A percentile compares a stretch with the other conserved stretches of the same genome.
Conservation (phyloP, 2,329 filamentous ascomycete species). For the Colletotrichum orchidophilum region DNA sequence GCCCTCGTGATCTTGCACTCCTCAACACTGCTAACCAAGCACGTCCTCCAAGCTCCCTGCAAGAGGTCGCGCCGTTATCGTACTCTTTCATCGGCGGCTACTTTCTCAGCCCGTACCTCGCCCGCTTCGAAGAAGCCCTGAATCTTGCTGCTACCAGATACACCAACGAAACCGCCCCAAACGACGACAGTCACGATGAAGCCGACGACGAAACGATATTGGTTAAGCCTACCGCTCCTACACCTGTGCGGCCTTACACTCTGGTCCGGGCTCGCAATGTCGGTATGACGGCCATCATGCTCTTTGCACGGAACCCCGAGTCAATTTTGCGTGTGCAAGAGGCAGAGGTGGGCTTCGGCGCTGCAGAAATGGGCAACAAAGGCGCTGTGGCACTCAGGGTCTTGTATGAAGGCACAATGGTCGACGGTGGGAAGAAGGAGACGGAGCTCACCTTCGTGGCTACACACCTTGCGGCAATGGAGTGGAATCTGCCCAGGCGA, state of each 20-base stretch:
- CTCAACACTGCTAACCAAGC: neutral
- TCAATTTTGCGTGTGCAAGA: constrained; percentile 74
- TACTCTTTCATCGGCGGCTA: constrained; percentile 87
- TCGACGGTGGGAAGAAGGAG: constrained; percentile 42
- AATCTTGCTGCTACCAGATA: constrained; percentile 68
- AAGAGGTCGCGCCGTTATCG: constrained; percentile 88
- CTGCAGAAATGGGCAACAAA: constrained; percentile 94
- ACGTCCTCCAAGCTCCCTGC: constrained; percentile 70
- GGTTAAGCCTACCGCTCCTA: constrained; percentile 30
- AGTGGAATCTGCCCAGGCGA: constrained; percentile 76
- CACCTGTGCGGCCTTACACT: constrained; percentile 64
- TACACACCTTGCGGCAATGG: constrained; percentile 89
- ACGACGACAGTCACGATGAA: constrained; percentile 36
- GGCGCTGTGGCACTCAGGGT: constrained; percentile 85
- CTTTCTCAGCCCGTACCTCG: constrained; percentile 79
- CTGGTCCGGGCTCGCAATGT: constrained; percentile 78
- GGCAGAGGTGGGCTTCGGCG: constrained; percentile 85
- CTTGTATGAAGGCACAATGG: constrained; percentile 58
- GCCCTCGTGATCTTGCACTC: constrained; percentile 5
- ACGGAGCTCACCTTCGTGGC: constrained; percentile 85
- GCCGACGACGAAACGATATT: constrained; percentile 33
- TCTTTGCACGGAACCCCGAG: constrained; percentile 76
- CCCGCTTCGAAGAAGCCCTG: constrained; percentile 75
- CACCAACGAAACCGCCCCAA: constrained; percentile 33
- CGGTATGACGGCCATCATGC: constrained; percentile 89